These are phyloP conservation scores for Gonapodya sp. DNA, from an alignment of 192 early-diverging fungal species.

Conservation along the genomic window DNA sequence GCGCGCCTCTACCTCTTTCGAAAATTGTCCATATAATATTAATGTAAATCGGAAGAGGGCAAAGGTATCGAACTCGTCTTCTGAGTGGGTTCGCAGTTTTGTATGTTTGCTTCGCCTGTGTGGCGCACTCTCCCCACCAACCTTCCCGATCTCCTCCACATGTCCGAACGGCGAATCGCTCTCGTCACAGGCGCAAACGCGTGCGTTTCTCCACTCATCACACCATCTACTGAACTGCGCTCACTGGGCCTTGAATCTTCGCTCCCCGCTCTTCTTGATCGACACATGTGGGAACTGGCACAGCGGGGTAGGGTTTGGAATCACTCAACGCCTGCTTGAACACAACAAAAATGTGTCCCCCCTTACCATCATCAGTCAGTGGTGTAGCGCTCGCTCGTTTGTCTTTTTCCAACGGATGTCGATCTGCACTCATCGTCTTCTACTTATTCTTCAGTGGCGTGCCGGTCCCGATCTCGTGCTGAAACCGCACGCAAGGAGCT, in stretches of 20 bases:
- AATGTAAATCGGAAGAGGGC: no score
- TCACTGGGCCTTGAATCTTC: background rate
- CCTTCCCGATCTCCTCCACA: background rate
- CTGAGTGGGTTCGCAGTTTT: no score
- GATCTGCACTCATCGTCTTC: no score
- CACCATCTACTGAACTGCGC: background rate
- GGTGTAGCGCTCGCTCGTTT: background rate
- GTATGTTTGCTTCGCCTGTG: background rate
- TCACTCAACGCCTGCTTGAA: constrained; percentile 23
- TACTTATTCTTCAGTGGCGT: constrained; percentile 21
- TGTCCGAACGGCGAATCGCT: constrained; percentile 8
- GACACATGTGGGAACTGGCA: no score
- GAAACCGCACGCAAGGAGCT: constrained; percentile 20
- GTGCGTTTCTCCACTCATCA: constrained; percentile 11
- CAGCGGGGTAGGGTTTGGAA: constrained; percentile 33
- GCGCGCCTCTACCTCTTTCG: no score
- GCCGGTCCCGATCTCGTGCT: constrained; percentile 24
- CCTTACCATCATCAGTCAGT: constrained; percentile 19
- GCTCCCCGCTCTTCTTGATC: background rate
- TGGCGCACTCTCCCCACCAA: background rate
- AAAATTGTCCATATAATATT: no score
- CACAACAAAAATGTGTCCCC: constrained; percentile 10
- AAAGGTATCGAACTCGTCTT: no score
- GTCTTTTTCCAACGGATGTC: background rate
- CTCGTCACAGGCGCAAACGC: constrained; percentile 28